Base-by-base conservation (phyloP, 208 protist genomes). In the Novymonas esmeraldas region DNA sequence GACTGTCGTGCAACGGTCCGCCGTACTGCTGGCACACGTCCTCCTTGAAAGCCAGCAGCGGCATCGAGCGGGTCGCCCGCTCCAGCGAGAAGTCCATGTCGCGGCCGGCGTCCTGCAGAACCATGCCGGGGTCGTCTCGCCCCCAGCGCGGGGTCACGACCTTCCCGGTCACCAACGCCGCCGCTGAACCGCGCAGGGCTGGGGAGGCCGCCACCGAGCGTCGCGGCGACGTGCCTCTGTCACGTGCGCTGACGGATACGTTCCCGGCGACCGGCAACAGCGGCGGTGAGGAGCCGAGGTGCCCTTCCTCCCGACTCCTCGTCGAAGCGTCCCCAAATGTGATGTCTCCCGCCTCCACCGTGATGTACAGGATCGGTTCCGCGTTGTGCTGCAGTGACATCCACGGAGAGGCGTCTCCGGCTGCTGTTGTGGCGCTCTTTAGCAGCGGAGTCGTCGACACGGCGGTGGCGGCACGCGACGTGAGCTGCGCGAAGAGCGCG, bases 71-170 rank as follows among this genome's bases (percentile, higher is more conserved):
- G 10, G 51, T 61, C 0, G 68, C 68, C 22, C 41, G 41, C 51
- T 73, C 68, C 2, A 73, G 36, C 0, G 68, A 73, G 4, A 73
- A 73, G 50, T 73, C 68, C 68, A 73, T 73, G 33, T 73, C 59
- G 6, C 46, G 38, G 1, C 52, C 52, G 0, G 11, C 57, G 31
- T 73, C 59, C 18, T 41, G 33, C 26, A 73, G 34, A 1, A 73
- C 41, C 9, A 73, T 41, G 1, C 57, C 68, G 3, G 58, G 68
- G 38, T 73, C 68, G 2, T 66, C 59, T 36, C 1, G n/a, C 34
- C 68, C 50, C 68, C 68, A 73, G n/a, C 68, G 68, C 5, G 46
- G 68, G 10, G 31, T 62, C 24, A 20, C 6, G 0, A n/a, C n/a
- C n/a, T n/a, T n/a, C 0, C 4, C 16, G 1, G 20, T 6, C 14